A percentile compares a stretch with the other conserved stretches of the same genome.
phyloP scores from a whole-genome alignment of 2,329 filamentous ascomycete genomes.

The Talaromyces sp. region DNA sequence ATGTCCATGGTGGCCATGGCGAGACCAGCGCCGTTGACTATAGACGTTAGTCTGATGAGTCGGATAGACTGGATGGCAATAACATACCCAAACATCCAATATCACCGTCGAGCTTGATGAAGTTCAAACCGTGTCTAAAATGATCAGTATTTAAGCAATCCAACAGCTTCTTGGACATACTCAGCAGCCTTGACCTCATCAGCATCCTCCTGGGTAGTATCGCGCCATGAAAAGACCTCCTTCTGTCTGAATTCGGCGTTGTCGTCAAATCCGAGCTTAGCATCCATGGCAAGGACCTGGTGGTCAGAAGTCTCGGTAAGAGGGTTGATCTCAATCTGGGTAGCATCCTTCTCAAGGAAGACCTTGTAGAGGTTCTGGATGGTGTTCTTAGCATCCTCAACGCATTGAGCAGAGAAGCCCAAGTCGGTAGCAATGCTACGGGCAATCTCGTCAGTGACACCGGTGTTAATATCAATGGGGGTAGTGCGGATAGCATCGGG shows the following conservation, averaged over 20 bases:
- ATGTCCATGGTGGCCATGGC: slow-evolving; percentile 99
- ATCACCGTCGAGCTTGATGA: slow-evolving; percentile 99
- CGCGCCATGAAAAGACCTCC: slow-evolving; percentile 91
- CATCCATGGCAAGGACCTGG: slow-evolving; percentile 98
- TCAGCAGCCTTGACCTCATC: slow-evolving; percentile 96
- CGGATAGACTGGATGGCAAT: neutral
- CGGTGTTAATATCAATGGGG: slow-evolving; percentile 86
- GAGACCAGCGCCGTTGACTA: slow-evolving; percentile 94
- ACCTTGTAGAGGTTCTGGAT: slow-evolving; percentile 99
- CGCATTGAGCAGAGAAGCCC: slow-evolving; percentile 96
- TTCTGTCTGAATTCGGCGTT: slow-evolving; percentile 98
- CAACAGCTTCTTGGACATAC: slow-evolving; percentile 44
- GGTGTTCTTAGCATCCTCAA: slow-evolving; percentile 90
- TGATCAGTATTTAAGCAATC: neutral
- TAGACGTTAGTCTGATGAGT: neutral
- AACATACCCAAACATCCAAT: slow-evolving; percentile 77
- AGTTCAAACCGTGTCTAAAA: slow-evolving; percentile 73
- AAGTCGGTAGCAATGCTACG: slow-evolving; percentile 84
- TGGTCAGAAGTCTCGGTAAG: slow-evolving; percentile 97
- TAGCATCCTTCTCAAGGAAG: slow-evolving; percentile 97
- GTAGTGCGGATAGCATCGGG: slow-evolving; percentile 95
- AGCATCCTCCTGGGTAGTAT: slow-evolving; percentile 90
- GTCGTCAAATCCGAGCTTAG: slow-evolving; percentile 98
- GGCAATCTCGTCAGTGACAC: slow-evolving; percentile 94
- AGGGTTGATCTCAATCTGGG: slow-evolving; percentile 99